Evolutionary conservation across 495 filamentous ascomycete species (phyloP), one percentile per base, ranked within the genome.

Genomic region (Daldinia concentrica): DNA sequence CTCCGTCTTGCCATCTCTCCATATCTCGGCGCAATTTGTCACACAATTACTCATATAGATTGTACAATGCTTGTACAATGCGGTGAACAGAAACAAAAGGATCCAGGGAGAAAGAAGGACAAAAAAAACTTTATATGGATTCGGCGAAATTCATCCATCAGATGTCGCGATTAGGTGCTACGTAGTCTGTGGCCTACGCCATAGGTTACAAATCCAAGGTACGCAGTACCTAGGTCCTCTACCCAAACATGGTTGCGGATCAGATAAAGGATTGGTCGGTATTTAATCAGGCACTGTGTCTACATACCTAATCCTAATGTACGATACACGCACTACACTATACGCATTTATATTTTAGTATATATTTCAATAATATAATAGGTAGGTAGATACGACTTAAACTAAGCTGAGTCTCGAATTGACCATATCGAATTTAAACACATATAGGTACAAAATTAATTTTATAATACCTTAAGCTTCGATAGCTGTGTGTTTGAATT

Each of bases 201-300:
- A 58, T 37, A 63, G 54, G 63, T 72, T 51, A 60, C 64, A 56
- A 64, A 59, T 32, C 69, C 69, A 68, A 54, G 63, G 69, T 64
- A 66, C 64, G 27, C 17, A 48, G 59, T 64, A 57, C 48, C 43
- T 62, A 9, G 58, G 52, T 54, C 32, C 64, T 30, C 56, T 67
- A 68, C 64, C 67, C 4, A 60, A 34, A 45, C 57, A 48, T 64
- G 69, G 69, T 63, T 58, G 43, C 37, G 62, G 63, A 67, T 58
- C 64, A 34, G n/a, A 64, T 45, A 56, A 66, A 64, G 62, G 68
- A 74, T 76, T 76, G 74, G 72, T 34, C 37, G 54, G 56, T 34
- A 58, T 26, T 34, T 29, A 29, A 59, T 59, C 36, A 59, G 27
- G 19, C 36, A 43, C 29, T 59, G 57, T 43, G 57, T 29, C n/a